Evolutionary conservation across 2,329 filamentous ascomycete genomes (phyloP).

Genomic region (Rutstroemia sp.): DNA sequence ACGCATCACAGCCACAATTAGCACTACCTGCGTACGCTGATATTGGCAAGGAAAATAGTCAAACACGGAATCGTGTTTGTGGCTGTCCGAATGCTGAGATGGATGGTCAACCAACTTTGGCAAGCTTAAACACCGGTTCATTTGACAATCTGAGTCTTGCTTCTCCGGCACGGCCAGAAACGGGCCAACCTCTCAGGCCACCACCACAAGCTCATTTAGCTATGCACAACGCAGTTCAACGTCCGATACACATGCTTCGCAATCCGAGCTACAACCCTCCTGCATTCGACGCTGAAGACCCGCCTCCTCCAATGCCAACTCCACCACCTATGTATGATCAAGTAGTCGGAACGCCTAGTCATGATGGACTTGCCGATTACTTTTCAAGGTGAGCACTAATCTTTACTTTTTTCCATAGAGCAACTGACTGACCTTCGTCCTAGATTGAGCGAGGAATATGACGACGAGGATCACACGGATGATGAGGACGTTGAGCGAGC

Average conservation of each 20-base stretch:
- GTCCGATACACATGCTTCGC: constrained; percentile 60
- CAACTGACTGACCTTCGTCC: neutral
- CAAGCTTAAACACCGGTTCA: constrained; percentile 39
- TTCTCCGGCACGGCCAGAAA: constrained; percentile 11
- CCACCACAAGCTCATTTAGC: constrained; percentile 42
- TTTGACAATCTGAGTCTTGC: constrained; percentile 31
- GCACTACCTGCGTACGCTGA: constrained; percentile 62
- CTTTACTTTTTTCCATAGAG: neutral
- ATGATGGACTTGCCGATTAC: constrained; percentile 59
- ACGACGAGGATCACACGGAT: constrained; percentile 24
- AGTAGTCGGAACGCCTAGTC: constrained; percentile 46
- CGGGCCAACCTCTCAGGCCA: constrained; percentile 30
- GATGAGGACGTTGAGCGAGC: constrained; percentile 24
- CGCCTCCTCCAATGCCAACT: constrained; percentile 60
- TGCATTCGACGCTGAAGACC: constrained; percentile 60
- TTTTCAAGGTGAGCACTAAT: constrained; percentile 48
- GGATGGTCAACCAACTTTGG: constrained; percentile 25
- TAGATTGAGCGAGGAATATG: constrained; percentile 24
- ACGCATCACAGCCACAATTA: constrained; percentile 63
- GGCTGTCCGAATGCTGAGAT: constrained; percentile 55
- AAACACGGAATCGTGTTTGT: constrained; percentile 40
- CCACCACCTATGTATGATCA: constrained; percentile 63
- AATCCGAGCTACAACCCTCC: constrained; percentile 65
- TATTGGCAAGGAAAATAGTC: constrained; percentile 36
- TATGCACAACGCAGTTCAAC: constrained; percentile 20